Conservation (phyloP, 345 rosid genomes). For the Isatis tinctoria region DNA sequence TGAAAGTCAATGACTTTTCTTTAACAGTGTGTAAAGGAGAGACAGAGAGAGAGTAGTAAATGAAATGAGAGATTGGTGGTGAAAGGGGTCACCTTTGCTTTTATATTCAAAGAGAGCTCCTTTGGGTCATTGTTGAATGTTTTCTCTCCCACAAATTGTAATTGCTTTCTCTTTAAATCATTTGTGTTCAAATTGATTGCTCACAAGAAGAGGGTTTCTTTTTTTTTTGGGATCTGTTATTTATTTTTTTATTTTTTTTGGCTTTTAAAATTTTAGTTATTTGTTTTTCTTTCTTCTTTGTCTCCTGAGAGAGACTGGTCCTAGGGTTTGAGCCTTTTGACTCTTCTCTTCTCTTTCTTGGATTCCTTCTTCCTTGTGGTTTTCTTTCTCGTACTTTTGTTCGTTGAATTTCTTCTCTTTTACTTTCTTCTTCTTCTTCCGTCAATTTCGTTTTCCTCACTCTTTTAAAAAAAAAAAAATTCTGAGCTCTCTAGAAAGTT, state of each 20-base stretch:
- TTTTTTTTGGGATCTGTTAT: constrained; percentile 50
- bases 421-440: constrained; percentile 31
- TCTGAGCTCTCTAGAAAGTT: constrained; percentile 25
- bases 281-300: not conserved
- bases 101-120: constrained; percentile 24
- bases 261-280: not conserved
- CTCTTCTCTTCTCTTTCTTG: constrained; percentile 35
- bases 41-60: constrained; percentile 31
- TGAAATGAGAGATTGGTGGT: constrained; percentile 30
- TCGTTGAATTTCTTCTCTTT: constrained; percentile 20
- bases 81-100: constrained; percentile 40
- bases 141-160: not conserved
- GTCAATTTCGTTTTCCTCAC: constrained; percentile 25
- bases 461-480: not conserved
- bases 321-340: constrained; percentile 53
- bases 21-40: constrained; percentile 38
- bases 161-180: not conserved
- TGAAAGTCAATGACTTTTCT: constrained; percentile 64
- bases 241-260: not conserved
- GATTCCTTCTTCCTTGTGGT: constrained; percentile 34
- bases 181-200: not conserved
- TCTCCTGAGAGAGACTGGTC: constrained; percentile 38
- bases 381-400: constrained; percentile 32
- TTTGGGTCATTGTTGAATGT: not conserved
- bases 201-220: not conserved